phyloP scores from a whole-genome alignment of 1,139 yeast genomes.

The Hanseniaspora uvarum region DNA sequence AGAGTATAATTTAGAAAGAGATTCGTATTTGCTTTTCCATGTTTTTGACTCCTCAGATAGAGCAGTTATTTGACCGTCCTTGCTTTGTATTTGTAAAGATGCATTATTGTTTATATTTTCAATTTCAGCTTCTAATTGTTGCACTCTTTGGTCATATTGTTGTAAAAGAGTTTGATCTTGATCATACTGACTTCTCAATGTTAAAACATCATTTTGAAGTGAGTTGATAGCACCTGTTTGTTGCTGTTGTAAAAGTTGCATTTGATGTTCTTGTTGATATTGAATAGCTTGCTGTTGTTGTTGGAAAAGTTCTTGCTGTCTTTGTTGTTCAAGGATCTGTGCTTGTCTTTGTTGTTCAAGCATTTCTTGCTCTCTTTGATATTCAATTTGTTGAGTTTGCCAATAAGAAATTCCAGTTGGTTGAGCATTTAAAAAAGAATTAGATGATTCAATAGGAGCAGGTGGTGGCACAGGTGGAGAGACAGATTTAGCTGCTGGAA shows the following conservation, averaged over 20 bases:
- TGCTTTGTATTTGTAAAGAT: constrained; percentile 62
- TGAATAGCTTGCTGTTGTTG: constrained; percentile 57
- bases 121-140: constrained; percentile 68
- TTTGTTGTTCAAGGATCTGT: constrained; percentile 28
- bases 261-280: constrained; percentile 64
- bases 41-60: constrained; percentile 65
- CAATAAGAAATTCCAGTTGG: constrained; percentile 39
- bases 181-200: constrained; percentile 72
- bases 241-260: constrained; percentile 68
- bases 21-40: constrained; percentile 83
- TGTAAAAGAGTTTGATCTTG: constrained; percentile 75
- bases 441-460: constrained; percentile 27
- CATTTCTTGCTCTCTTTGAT: constrained; percentile 41
- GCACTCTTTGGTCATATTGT: constrained; percentile 81
- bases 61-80: constrained; percentile 60
- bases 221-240: constrained; percentile 49
- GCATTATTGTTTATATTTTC: constrained; percentile 53
- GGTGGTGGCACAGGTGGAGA: constrained; percentile 21
- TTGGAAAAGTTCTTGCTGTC: constrained; percentile 30
- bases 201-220: constrained; percentile 70
- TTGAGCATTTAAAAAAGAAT: constrained; percentile 23
- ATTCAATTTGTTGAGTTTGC: constrained; percentile 36
- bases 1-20: constrained; percentile 79
- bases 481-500: constrained; percentile 19
- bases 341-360: constrained; percentile 39